phyloP scores from a whole-genome alignment of 192 early-diverging fungal species.

The Endogone sp. region DNA sequence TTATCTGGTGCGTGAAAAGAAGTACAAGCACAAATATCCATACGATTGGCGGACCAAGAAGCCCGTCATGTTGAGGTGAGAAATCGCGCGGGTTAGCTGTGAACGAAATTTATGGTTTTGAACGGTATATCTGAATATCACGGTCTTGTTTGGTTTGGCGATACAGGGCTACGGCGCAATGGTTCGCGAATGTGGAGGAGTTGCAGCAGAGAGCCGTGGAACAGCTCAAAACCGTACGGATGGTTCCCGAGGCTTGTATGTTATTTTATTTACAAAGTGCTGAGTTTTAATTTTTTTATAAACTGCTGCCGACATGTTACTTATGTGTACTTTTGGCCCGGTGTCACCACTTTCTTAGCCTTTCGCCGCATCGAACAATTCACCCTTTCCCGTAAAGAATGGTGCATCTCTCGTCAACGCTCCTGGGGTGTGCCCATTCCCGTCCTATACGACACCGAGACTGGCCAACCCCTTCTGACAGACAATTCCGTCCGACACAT shows the following conservation, averaged over 20 bases:
- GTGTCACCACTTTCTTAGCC: too few species aligned
- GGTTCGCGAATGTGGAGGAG: slow-evolving; percentile 71
- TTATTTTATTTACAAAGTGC: too few species aligned
- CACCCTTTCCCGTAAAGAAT: slow-evolving; percentile 66
- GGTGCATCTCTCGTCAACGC: slow-evolving; percentile 84
- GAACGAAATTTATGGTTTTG: too few species aligned
- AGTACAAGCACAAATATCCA: slow-evolving; percentile 70
- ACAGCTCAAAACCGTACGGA: slow-evolving; percentile 46
- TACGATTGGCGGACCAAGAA: slow-evolving; percentile 85
- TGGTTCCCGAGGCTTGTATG: slow-evolving; percentile 57
- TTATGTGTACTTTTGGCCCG: too few species aligned
- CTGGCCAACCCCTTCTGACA: slow-evolving; percentile 61
- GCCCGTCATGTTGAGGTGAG: slow-evolving; percentile 63
- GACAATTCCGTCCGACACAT: slow-evolving; percentile 62
- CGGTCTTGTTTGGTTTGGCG: too few species aligned
- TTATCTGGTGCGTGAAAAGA: slow-evolving; percentile 45
- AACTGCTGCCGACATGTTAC: too few species aligned
- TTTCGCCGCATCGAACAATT: slow-evolving; percentile 57
- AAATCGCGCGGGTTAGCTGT: too few species aligned
- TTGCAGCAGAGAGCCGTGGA: slow-evolving; percentile 60
- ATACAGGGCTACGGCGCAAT: slow-evolving; percentile 72
- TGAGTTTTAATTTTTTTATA: too few species aligned
- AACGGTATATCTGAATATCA: too few species aligned
- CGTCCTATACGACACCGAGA: slow-evolving; percentile 62
- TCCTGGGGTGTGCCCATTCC: slow-evolving; percentile 84